These are phyloP conservation scores for Pestalotiopsis sp. DNA, from an alignment of 2,329 filamentous ascomycete genomes.

Conservation along the genomic window DNA sequence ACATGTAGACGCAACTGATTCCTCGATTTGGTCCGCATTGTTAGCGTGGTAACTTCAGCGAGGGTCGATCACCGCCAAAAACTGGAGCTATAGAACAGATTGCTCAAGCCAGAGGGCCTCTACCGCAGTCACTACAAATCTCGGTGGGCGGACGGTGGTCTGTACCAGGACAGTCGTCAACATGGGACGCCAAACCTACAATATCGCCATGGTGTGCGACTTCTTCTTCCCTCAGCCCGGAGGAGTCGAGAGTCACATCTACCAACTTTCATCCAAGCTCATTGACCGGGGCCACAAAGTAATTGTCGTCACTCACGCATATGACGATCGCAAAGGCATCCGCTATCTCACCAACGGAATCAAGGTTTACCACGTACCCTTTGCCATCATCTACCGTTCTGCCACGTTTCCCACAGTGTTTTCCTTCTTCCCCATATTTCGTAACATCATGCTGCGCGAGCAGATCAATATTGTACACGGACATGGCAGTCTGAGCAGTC, in stretches of 20 bases:
- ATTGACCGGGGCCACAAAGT: conserved; percentile 98
- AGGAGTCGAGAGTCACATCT: conserved; percentile 97
- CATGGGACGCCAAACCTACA: conserved; percentile 63
- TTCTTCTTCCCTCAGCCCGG: conserved; percentile 99
- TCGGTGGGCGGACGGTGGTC: not conserved
- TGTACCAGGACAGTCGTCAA: conserved; percentile 24
- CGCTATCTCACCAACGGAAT: conserved; percentile 96
- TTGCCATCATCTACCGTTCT: conserved; percentile 92
- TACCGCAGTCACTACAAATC: not conserved
- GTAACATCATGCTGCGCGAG: conserved; percentile 93
- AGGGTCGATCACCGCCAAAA: not conserved
- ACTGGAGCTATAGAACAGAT: not conserved
- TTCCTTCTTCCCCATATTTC: conserved; percentile 97
- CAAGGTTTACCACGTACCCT: conserved; percentile 97
- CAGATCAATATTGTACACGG: conserved; percentile 97
- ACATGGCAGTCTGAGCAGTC: conserved; percentile 89
- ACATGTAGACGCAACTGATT: not conserved
- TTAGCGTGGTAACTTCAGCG: not conserved
- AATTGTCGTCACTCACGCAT: conserved; percentile 95
- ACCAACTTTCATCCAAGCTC: conserved; percentile 94
- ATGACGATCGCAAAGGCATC: conserved; percentile 86
- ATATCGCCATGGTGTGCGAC: conserved; percentile 93
- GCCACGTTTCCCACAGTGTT: conserved; percentile 96
- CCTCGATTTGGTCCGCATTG: not conserved
- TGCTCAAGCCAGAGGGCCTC: not conserved